Conservation (phyloP, 208 protist genomes). For the Leishmania braziliensis region DNA sequence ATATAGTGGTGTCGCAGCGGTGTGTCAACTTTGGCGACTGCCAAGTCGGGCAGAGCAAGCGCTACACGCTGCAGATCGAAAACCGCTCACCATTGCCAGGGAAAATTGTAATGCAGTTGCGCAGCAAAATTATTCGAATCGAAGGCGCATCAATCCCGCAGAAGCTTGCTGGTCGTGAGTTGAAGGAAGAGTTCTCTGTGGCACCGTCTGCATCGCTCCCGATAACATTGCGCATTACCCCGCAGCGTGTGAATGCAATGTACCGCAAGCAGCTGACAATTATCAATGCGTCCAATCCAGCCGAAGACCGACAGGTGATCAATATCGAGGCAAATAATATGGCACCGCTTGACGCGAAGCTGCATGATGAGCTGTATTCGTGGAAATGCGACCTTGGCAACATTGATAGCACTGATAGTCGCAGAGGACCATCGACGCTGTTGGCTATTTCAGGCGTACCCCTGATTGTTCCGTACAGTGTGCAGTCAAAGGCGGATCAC, state of each 20-base stretch:
- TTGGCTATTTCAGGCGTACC: conserved; percentile 74
- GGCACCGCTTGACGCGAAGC: conserved; percentile 74
- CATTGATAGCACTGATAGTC: conserved; percentile 11
- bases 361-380: conserved; percentile 85
- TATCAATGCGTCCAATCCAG: conserved; percentile 72
- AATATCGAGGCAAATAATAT: conserved; percentile 92
- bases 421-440: conserved; percentile 25
- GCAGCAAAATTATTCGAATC: conserved; percentile 89
- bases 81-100: conserved; percentile 81
- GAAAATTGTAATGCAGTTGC: conserved; percentile 67
- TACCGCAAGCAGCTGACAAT: conserved; percentile 88
- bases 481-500: conserved; percentile 61
- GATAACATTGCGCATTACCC: conserved; percentile 75
- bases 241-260: conserved; percentile 85
- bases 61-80: conserved; percentile 72
- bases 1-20: conserved; percentile 63
- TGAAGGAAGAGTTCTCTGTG: conserved; percentile 73
- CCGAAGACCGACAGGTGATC: conserved; percentile 76
- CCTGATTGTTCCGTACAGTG: conserved; percentile 74
- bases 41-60: conserved; percentile 77
- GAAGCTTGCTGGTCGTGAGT: conserved; percentile 37
- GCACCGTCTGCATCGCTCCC: conserved; percentile 63
- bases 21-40: conserved; percentile 88
- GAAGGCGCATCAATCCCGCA: conserved; percentile 41
- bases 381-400: conserved; percentile 55